These are phyloP conservation scores for Alliaria petiolata DNA, from an alignment of 345 rosid genomes.

Conservation along the genomic window DNA sequence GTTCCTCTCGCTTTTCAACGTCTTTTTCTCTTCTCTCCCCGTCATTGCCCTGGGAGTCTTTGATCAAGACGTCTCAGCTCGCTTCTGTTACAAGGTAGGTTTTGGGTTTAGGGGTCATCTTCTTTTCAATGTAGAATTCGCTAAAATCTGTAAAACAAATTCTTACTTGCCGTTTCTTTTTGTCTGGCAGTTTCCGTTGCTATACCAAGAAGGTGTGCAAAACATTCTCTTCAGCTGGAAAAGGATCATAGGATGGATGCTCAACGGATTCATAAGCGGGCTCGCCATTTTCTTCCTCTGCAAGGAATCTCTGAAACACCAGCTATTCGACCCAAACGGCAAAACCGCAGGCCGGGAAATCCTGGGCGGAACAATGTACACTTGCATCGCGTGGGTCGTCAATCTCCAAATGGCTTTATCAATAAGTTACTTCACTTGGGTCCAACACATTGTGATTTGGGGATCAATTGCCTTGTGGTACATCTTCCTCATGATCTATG, in stretches of 20 bases:
- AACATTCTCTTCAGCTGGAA: slow-evolving; percentile 88
- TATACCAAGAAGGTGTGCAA: slow-evolving; percentile 97
- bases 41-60: slow-evolving; percentile 81
- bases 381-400: slow-evolving; percentile 84
- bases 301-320: slow-evolving; percentile 56
- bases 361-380: slow-evolving; percentile 88
- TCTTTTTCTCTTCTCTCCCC: slow-evolving; percentile 80
- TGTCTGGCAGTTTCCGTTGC: slow-evolving; percentile 68
- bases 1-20: slow-evolving; percentile 69
- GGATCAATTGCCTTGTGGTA: slow-evolving; percentile 80
- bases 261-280: slow-evolving; percentile 61
- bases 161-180: neutral
- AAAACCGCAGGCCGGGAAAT: slow-evolving; percentile 69
- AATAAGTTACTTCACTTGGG: slow-evolving; percentile 74
- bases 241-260: slow-evolving; percentile 76
- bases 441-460: slow-evolving; percentile 92
- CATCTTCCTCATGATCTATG: slow-evolving; percentile 82
- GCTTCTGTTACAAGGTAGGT: slow-evolving; percentile 68
- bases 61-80: slow-evolving; percentile 89
- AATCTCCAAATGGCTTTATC: slow-evolving; percentile 94
- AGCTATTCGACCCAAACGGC: slow-evolving; percentile 71
- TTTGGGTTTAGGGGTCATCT: neutral
- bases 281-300: slow-evolving; percentile 78
- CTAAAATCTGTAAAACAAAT: no score
- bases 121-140: slow-evolving; percentile 4